Evolutionary conservation across 306 rosid genomes (phyloP), one percentile per base, ranked within the genome.

Genomic region (Arachis stenosperma): DNA sequence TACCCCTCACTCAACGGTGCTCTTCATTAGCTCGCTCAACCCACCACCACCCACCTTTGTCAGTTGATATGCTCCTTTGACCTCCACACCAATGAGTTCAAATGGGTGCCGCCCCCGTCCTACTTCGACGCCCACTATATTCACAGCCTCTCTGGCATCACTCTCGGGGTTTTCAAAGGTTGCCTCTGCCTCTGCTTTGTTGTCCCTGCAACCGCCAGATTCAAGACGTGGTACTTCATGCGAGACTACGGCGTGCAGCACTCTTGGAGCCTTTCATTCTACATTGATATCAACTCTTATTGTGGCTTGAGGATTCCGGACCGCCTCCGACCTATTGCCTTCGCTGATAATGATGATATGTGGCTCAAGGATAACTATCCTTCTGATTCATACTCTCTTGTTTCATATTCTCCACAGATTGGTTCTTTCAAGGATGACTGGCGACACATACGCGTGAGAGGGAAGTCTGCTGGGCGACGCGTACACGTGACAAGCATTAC

Each of bases 211-310:
- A 59, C 27, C 51, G 50, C 17, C 2, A 17, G 2, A 4, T 79
- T 79, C 6, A 70, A 73, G 63, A 74, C 82, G 0, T 78, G 82
- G 82, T 29, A n/a, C n/a, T n/a, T 48, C 50, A 78, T 78, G 82
- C 43, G 65, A 0, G 70, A 59, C 39, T 71, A 72, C 7, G 74
- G 68, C 10, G 14, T 39, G 5, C 29, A 65, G 46, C 74, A 65
- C 56, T 78, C 78, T 5, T 79, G 82, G 82, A 73, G 58, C 2
- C 36, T 1, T 54, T 65, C 11, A 11, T 79, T 79, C 3, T 41
- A 48, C 27, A 79, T 72, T 30, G 75, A 73, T 17, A 79, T 73
- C 33, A 51, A 50, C 0, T 66, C 70, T 22, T 72, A 72, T 9
- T 59, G 64, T 59, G 82, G 82, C 0, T 41, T 59, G 74, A 65